phyloP scores from a whole-genome alignment of 2,329 filamentous ascomycete species.

The Claviceps pazoutovae region DNA sequence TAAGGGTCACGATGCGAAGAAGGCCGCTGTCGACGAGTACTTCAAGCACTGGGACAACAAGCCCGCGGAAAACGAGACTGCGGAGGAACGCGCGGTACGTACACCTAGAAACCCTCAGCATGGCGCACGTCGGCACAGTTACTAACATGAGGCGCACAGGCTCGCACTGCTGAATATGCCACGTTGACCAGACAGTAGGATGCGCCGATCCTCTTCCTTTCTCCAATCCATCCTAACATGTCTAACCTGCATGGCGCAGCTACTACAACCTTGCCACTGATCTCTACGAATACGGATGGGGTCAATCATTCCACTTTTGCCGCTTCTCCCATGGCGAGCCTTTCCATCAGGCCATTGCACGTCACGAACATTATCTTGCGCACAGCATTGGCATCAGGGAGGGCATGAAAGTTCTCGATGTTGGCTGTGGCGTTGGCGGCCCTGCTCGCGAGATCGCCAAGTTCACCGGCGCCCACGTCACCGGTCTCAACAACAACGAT shows the following conservation, averaged over 20 bases:
- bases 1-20: constrained; percentile 64
- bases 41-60: constrained; percentile 97
- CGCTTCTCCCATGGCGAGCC: constrained; percentile 77
- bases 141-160: constrained; percentile 29
- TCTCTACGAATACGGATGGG: constrained; percentile 94
- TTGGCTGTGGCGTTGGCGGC: constrained; percentile 92
- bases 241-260: constrained; percentile 25
- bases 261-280: constrained; percentile 98
- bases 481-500: constrained; percentile 96
- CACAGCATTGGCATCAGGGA: constrained; percentile 75
- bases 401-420: constrained; percentile 82
- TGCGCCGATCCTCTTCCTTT: neutral
- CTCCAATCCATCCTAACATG: constrained; percentile 5
- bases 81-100: constrained; percentile 62
- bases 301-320: constrained; percentile 93
- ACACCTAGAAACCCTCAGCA: neutral
- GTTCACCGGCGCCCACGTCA: constrained; percentile 80
- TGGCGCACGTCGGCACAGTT: neutral
- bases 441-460: constrained; percentile 92
- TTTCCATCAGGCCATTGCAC: constrained; percentile 83
- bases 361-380: constrained; percentile 96
- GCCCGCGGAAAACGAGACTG: constrained; percentile 62
- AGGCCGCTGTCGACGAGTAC: constrained; percentile 77
- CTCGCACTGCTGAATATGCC: constrained; percentile 76
- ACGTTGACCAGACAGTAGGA: constrained; percentile 82